Conservation (phyloP, 208 protist genomes). For the Trypanosoma avium region DNA sequence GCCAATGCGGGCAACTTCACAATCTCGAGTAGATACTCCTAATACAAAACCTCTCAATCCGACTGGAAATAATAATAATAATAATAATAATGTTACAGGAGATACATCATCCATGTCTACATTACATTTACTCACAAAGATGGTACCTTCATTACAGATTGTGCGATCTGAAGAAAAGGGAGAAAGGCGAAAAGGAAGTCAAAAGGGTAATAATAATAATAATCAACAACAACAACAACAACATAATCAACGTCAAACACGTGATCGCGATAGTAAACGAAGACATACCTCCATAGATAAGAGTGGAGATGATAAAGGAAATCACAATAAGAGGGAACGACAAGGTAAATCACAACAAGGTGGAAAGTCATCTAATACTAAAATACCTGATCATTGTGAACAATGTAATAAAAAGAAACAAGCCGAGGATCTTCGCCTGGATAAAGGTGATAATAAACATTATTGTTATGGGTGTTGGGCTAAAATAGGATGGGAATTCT, state of each 20-base stretch:
- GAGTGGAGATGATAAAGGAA: conserved; percentile 1
- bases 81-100: too few relatives aligned
- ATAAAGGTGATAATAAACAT: conserved; percentile 41
- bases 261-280: conserved; percentile 5
- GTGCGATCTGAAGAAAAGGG: conserved; percentile 32
- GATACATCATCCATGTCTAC: neutral
- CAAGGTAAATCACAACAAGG: neutral
- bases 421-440: conserved; percentile 67
- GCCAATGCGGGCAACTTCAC: neutral
- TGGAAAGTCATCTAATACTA: neutral
- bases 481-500: conserved; percentile 64
- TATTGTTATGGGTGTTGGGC: conserved; percentile 86
- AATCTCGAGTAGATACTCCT: neutral
- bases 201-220: too few relatives aligned
- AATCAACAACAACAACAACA: neutral
- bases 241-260: neutral
- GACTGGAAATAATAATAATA: too few relatives aligned
- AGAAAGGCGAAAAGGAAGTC: neutral
- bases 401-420: conserved; percentile 56
- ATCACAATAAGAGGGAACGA: neutral
- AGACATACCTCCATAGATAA: neutral
- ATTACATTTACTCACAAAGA: conserved; percentile 53
- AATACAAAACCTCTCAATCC: neutral
- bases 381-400: conserved; percentile 29
- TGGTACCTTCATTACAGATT: conserved; percentile 68